These are phyloP conservation scores for Pestalotiopsis sp. DNA, from an alignment of 2,329 filamentous ascomycete genomes.

Conservation along the genomic window DNA sequence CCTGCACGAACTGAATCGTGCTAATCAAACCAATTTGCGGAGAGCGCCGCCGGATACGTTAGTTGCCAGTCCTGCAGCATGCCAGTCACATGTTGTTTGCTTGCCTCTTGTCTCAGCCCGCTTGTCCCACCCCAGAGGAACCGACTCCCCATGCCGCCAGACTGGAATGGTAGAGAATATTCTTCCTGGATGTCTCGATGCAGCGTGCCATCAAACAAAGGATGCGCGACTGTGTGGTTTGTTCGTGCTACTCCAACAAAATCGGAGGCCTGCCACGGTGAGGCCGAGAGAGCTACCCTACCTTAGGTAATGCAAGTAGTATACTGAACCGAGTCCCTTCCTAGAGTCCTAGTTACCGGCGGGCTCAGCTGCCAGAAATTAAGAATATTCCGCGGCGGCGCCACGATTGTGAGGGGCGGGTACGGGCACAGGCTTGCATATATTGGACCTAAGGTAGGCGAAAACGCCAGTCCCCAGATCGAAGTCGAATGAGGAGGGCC, in stretches of 20 bases:
- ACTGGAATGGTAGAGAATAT: background rate
- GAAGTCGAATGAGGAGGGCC: background rate
- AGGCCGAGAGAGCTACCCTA: background rate
- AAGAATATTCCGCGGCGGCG: background rate
- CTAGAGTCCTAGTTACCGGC: too few species aligned
- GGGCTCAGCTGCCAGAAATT: too few species aligned
- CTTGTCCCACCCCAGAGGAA: background rate
- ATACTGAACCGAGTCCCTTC: too few species aligned
- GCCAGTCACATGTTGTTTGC: background rate
- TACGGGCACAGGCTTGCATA: background rate
- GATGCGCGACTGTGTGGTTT: background rate
- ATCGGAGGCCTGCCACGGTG: background rate
- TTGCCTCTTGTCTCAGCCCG: background rate
- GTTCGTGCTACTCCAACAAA: background rate
- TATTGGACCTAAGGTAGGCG: background rate
- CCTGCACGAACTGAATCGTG: background rate
- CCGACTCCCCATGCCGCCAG: background rate
- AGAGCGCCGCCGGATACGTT: background rate
- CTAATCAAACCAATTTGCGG: background rate
- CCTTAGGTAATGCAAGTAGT: too few species aligned
- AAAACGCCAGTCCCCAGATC: background rate
- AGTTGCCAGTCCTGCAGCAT: background rate
- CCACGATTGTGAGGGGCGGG: background rate
- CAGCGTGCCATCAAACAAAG: background rate
- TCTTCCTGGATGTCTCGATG: background rate